Conservation (phyloP, 1,139 yeast genomes). For the Sporopachydermia cereana region DNA sequence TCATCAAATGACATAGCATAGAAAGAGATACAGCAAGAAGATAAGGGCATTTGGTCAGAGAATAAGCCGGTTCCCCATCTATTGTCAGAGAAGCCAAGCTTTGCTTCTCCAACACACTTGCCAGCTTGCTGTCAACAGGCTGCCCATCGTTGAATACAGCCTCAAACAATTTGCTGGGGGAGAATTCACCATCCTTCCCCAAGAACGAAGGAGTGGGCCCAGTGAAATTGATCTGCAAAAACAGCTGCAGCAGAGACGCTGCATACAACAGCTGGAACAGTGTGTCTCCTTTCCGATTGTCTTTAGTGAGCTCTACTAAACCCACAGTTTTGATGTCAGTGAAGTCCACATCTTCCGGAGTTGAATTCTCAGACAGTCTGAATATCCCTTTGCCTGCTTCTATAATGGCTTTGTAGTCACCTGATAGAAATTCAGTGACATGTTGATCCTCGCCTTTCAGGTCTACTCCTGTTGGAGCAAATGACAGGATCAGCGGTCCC, state of each 20-base stretch:
- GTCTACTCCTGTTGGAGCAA: background rate
- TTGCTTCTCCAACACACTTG: background rate
- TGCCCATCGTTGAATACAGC: background rate
- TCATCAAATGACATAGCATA: conserved; percentile 12
- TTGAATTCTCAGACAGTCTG: background rate
- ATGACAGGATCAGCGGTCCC: background rate
- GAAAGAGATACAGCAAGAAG: conserved; percentile 19
- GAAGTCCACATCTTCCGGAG: background rate
- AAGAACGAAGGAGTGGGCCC: conserved; percentile 55
- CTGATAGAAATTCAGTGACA: background rate
- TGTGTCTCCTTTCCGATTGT: too few species aligned
- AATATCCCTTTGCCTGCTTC: background rate
- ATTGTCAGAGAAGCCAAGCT: conserved; percentile 6
- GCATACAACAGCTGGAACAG: conserved; percentile 27
- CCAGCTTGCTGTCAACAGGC: background rate
- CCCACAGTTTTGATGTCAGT: background rate
- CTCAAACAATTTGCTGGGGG: background rate
- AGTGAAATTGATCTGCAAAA: conserved; percentile 68
- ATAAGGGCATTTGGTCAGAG: conserved; percentile 21
- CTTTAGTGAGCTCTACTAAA: background rate
- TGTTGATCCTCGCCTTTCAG: background rate
- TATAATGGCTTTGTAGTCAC: background rate
- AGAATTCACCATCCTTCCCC: conserved; percentile 19
- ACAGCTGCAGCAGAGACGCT: conserved; percentile 51
- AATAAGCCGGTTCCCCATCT: conserved; percentile 20